Percentiles rank a stretch among this genome's conserved stretches.
Conservation (phyloP, 2,329 filamentous ascomycete genomes). For the Diaporthe caulivora region DNA sequence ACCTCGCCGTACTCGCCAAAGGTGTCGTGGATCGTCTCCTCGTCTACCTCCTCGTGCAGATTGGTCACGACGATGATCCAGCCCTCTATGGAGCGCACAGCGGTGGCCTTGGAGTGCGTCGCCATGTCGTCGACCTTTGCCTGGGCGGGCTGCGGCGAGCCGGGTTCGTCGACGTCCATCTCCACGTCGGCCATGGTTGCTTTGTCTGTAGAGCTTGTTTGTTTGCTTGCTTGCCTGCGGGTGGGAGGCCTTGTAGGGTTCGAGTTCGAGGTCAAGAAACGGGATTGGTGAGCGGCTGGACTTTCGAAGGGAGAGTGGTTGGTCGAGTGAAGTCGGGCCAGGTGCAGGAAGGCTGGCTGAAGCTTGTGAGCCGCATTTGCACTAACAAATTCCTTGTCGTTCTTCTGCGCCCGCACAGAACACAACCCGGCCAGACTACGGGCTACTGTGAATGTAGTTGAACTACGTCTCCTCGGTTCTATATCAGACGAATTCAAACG, state of each 20-base stretch:
- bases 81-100: constrained; percentile 88
- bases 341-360: not conserved
- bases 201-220: not conserved
- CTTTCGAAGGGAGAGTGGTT: not conserved
- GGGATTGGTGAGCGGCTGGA: not conserved
- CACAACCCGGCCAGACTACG: not conserved
- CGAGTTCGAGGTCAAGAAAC: not conserved
- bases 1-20: constrained; percentile 90
- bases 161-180: constrained; percentile 70
- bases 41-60: constrained; percentile 87
- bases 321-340: not conserved
- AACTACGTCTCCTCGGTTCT: not conserved
- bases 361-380: constrained; percentile 23
- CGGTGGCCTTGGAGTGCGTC: constrained; percentile 80
- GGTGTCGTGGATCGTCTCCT: constrained; percentile 84
- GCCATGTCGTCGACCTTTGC: constrained; percentile 74
- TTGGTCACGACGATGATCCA: constrained; percentile 92
- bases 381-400: constrained; percentile 26
- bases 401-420: not conserved
- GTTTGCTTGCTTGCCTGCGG: not conserved
- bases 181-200: constrained; percentile 65
- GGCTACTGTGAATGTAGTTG: too few species aligned
- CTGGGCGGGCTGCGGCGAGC: constrained; percentile 53
- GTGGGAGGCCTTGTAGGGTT: not conserved
- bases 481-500: not conserved